These are phyloP conservation scores for Chloris gayana DNA, from an alignment of 176 grass and related monocot species.

Conservation along the genomic window DNA sequence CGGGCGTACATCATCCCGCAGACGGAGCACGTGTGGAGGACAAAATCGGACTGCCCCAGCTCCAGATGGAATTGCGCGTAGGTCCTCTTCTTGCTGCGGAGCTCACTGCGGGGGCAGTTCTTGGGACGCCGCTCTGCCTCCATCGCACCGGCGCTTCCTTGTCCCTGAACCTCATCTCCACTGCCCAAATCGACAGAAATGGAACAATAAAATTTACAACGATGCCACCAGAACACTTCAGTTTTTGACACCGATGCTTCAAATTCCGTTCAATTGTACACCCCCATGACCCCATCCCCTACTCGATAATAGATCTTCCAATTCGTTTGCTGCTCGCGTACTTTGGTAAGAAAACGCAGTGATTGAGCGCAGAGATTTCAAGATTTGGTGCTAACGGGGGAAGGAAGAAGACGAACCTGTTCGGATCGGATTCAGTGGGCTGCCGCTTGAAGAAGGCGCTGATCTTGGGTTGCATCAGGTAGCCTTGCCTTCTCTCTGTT, in stretches of 20 bases:
- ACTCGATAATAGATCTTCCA: not conserved
- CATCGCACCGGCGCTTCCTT: not conserved
- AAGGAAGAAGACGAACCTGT: slow-evolving; percentile 21
- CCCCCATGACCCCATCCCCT: not conserved
- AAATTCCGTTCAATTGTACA: not conserved
- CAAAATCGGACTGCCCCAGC: slow-evolving; percentile 83
- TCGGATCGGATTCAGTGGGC: not conserved
- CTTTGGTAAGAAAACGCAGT: not conserved
- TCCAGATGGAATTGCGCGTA: slow-evolving; percentile 92
- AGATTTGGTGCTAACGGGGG: not conserved
- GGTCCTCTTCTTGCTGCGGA: slow-evolving; percentile 73
- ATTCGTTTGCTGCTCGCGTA: not conserved
- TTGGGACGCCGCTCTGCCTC: slow-evolving; percentile 30
- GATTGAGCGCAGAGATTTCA: not conserved
- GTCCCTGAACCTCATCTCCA: not conserved
- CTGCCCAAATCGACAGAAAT: not conserved
- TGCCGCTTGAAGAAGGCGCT: slow-evolving; percentile 68
- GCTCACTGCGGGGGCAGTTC: slow-evolving; percentile 15
- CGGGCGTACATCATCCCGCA: slow-evolving; percentile 87
- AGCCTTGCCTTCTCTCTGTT: not conserved
- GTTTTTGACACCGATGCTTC: not conserved
- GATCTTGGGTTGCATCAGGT: slow-evolving; percentile 65
- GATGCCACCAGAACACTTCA: not conserved
- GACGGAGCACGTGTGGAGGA: slow-evolving; percentile 71
- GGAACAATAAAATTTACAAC: not conserved